Evolutionary conservation across 768 basidiomycete species (phyloP), one percentile per base, ranked within the genome.

Genomic region (Tulasnella calospora): DNA sequence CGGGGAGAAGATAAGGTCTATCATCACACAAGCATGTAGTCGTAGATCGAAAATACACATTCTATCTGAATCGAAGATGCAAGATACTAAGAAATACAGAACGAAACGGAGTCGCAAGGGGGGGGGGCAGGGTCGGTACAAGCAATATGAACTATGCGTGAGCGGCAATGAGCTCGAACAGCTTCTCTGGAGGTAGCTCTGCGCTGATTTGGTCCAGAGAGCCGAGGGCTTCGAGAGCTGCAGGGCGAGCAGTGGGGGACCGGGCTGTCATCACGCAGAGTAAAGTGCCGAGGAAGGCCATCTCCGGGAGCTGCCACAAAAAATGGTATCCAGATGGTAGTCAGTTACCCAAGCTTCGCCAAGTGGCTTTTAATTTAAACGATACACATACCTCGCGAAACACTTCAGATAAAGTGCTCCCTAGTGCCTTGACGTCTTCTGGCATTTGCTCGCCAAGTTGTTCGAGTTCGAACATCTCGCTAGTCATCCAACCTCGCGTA

Each of bases 191-290:
- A n/a, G 76, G 44, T 4, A 77, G 69, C n/a, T 70, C 12, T 3
- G 40, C 76, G 41, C 76, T 70, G 19, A 71, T 70, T 36, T 57
- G 33, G 76, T 77, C 70, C 5, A 77, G 69, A 40, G 23, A 35
- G 21, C 40, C 38, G 35, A 77, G 67, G 30, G 76, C 76, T 51
- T 77, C 76, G 69, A 33, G 30, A 33, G 76, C 76, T 19, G 57
- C 71, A 13, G 76, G 76, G 35, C 76, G 57, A 19, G 69, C 40
- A 12, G 76, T 41, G 23, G 67, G 40, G 41, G 36, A 38, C 19
- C 40, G 44, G 33, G 57, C 76, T n/a, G 67, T 77, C 76, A 77
- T 77, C 27, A 61, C 40, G 36, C 35, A n/a, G 69, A 77, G 57
- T 19, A 77, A 71, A 13, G 36, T 57, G 67, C 23, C 40, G 17